Percentiles rank a stretch among this genome's conserved stretches.
These are phyloP conservation scores for Cucumis cinereus DNA, from an alignment of 306 rosid species.

Conservation along the genomic window DNA sequence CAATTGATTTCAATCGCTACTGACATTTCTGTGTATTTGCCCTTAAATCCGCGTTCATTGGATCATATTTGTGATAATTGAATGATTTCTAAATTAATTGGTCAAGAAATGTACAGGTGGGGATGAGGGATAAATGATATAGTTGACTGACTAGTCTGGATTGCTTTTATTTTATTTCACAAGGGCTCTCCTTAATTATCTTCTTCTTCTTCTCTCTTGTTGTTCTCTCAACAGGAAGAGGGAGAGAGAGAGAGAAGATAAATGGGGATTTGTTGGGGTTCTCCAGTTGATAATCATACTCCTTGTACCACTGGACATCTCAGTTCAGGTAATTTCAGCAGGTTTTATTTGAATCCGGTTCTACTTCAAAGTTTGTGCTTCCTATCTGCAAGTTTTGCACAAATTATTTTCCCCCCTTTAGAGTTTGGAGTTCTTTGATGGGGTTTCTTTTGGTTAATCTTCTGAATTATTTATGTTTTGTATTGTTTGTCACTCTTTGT, in stretches of 20 bases:
- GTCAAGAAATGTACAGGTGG: not conserved
- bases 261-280: constrained; percentile 89
- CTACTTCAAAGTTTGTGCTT: not conserved
- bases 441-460: not conserved
- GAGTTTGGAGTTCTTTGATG: not conserved
- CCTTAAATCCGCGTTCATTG: not conserved
- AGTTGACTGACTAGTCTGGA: not conserved
- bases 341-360: not conserved
- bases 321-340: constrained; percentile 26
- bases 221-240: constrained; percentile 1
- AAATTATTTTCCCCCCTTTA: not conserved
- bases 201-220: not conserved
- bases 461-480: not conserved
- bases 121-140: not conserved
- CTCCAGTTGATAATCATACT: constrained; percentile 22
- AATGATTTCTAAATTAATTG: not conserved
- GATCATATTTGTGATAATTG: not conserved
- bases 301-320: constrained; percentile 34
- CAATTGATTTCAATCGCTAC: not conserved
- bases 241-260: not conserved
- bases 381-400: not conserved
- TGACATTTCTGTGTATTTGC: not conserved
- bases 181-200: not conserved
- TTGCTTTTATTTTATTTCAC: not conserved
- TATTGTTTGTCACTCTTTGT: not conserved